A percentile compares a stretch with the other conserved stretches of the same genome.
Evolutionary conservation across 768 basidiomycete species (phyloP).

Genomic region (Hypholoma fasciculare): DNA sequence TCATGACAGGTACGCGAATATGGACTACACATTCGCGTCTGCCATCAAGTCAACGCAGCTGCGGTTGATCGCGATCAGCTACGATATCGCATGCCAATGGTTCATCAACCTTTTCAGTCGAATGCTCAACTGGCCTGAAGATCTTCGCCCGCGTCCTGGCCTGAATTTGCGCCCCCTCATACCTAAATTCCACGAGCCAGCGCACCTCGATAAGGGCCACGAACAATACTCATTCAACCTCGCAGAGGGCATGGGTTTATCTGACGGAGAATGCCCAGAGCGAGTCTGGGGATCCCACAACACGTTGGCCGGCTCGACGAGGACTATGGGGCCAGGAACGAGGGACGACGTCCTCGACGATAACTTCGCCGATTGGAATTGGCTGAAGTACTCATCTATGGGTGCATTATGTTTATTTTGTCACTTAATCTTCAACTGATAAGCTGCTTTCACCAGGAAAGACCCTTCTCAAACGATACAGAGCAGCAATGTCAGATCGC

Average conservation of each 20-base stretch:
- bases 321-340: conserved; percentile 30
- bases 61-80: conserved; percentile 13
- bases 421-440: neutral
- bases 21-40: conserved; percentile 14
- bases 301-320: conserved; percentile 23
- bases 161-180: conserved; percentile 11
- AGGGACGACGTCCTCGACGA: conserved; percentile 9
- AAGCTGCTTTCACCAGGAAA: neutral
- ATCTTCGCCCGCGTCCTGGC: neutral
- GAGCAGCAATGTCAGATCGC: neutral
- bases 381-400: conserved; percentile 19
- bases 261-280: conserved; percentile 34
- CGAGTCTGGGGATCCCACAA: conserved; percentile 30
- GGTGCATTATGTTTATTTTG: neutral
- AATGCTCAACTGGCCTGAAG: neutral
- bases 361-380: conserved; percentile 21
- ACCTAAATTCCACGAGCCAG: conserved; percentile 29
- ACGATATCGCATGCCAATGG: conserved; percentile 33
- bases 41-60: neutral
- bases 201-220: conserved; percentile 22
- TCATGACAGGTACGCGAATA: conserved; percentile 18
- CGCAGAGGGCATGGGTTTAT: conserved; percentile 20
- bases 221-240: conserved; percentile 26
- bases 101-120: conserved; percentile 19
- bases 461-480: neutral